Conservation (phyloP, 192 early-diverging fungal genomes). For the Backusella mclennaniae region DNA sequence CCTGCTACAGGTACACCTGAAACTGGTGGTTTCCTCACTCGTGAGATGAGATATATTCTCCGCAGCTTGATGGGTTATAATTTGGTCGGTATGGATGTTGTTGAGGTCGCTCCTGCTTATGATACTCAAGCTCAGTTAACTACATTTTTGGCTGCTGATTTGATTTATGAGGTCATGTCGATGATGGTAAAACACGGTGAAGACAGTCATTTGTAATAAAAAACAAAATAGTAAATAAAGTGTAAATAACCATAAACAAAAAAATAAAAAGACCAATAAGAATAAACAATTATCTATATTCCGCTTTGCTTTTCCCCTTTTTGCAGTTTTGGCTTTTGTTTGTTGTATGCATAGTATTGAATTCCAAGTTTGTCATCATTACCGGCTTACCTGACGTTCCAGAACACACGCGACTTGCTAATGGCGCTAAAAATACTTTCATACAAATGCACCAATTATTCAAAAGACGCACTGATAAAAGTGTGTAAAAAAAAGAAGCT, state of each 20-base stretch:
- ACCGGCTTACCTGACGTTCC: not conserved
- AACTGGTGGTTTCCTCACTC: constrained; percentile 39
- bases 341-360: not conserved
- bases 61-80: constrained; percentile 37
- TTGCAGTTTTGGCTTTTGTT: not conserved
- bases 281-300: not conserved
- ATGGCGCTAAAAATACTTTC: not conserved
- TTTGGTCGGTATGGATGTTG: constrained; percentile 43
- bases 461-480: not conserved
- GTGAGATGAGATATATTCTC: constrained; percentile 37
- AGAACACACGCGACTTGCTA: not conserved
- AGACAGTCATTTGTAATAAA: constrained; percentile 1
- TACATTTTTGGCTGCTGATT: constrained; percentile 30
- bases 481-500: constrained; percentile 2
- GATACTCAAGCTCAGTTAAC: constrained; percentile 43
- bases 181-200: constrained; percentile 34
- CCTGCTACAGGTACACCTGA: constrained; percentile 42
- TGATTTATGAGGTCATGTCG: constrained; percentile 31
- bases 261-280: not conserved
- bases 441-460: not conserved
- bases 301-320: not conserved
- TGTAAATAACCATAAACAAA: not conserved
- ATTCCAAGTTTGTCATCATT: constrained; percentile 7
- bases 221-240: not conserved
- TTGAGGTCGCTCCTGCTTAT: constrained; percentile 45